Evolutionary conservation across 495 filamentous ascomycete species (phyloP).

Genomic region (Penicillium canescens): DNA sequence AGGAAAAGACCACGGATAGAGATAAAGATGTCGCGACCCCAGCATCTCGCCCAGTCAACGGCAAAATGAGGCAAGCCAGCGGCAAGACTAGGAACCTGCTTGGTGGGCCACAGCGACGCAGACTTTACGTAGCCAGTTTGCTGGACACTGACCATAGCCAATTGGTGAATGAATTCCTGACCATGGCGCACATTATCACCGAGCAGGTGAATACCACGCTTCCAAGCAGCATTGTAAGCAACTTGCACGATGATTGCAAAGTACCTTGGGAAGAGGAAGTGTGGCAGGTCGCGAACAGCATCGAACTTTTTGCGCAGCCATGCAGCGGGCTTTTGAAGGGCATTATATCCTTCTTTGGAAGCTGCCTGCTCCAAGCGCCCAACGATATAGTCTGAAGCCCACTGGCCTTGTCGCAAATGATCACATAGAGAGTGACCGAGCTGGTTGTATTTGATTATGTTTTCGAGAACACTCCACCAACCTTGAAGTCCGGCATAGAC

Average conservation of each 20-base stretch:
- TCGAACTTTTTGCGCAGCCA: slow-evolving; percentile 88
- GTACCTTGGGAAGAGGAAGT: slow-evolving; percentile 87
- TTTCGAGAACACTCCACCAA: slow-evolving; percentile 92
- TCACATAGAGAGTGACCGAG: slow-evolving; percentile 91
- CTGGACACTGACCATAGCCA: slow-evolving; percentile 88
- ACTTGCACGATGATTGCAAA: slow-evolving; percentile 88
- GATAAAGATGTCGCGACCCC: slow-evolving; percentile 97
- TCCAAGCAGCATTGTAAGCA: slow-evolving; percentile 80
- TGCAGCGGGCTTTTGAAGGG: slow-evolving; percentile 60
- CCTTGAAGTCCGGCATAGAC: slow-evolving; percentile 97
- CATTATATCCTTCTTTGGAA: slow-evolving; percentile 56
- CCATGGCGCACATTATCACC: slow-evolving; percentile 72
- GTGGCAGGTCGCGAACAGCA: slow-evolving; percentile 78
- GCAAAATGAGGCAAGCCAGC: slow-evolving; percentile 96
- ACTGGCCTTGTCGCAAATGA: slow-evolving; percentile 86
- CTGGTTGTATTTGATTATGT: slow-evolving; percentile 85
- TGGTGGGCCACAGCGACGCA: slow-evolving; percentile 84
- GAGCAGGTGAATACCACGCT: slow-evolving; percentile 76
- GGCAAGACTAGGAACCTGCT: slow-evolving; percentile 81
- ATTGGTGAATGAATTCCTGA: slow-evolving; percentile 79
- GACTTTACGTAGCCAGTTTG: slow-evolving; percentile 86
- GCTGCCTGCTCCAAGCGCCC: slow-evolving; percentile 73
- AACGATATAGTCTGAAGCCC: slow-evolving; percentile 90
- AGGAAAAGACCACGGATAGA: slow-evolving; percentile 87
- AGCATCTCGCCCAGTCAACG: slow-evolving; percentile 90